phyloP scores from a whole-genome alignment of 805 yeast species.

The Barnettozyma vustinii region DNA sequence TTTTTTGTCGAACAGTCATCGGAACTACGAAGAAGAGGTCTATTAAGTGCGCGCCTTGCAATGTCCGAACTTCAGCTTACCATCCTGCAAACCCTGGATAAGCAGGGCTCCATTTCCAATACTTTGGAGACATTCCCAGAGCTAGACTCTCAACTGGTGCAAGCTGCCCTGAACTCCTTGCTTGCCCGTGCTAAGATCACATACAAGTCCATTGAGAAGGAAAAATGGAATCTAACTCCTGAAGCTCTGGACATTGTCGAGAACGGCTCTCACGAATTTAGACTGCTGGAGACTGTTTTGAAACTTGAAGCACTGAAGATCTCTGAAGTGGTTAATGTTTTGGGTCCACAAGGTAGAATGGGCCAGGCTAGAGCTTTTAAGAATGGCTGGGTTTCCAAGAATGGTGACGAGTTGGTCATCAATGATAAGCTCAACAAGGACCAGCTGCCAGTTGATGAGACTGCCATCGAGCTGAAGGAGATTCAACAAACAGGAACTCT shows the following conservation, averaged over 20 bases:
- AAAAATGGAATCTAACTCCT: constrained; percentile 64
- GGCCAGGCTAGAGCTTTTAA: constrained; percentile 98
- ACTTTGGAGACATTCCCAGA: constrained; percentile 64
- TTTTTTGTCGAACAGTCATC: neutral
- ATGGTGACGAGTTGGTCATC: constrained; percentile 71
- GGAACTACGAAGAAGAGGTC: neutral
- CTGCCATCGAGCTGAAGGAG: constrained; percentile 56
- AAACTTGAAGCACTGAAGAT: constrained; percentile 78
- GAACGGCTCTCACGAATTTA: constrained; percentile 87
- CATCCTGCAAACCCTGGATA: constrained; percentile 61
- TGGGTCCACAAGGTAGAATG: constrained; percentile 81
- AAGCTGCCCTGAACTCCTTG: constrained; percentile 82
- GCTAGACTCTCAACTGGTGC: constrained; percentile 57
- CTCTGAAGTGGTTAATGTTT: constrained; percentile 60
- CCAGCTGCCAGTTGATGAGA: constrained; percentile 55
- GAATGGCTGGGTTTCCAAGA: constrained; percentile 92
- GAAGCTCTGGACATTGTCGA: constrained; percentile 79
- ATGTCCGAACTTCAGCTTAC: constrained; percentile 68
- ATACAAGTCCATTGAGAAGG: constrained; percentile 68
- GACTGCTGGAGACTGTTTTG: constrained; percentile 71
- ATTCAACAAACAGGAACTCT: constrained; percentile 53
- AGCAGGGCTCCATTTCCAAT: constrained; percentile 58
- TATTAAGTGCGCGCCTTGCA: neutral
- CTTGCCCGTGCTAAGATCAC: constrained; percentile 77
- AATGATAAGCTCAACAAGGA: constrained; percentile 42